Evolutionary conservation across 2,329 filamentous ascomycete species (phyloP).

Genomic region (Pseudodiploospora longispora): DNA sequence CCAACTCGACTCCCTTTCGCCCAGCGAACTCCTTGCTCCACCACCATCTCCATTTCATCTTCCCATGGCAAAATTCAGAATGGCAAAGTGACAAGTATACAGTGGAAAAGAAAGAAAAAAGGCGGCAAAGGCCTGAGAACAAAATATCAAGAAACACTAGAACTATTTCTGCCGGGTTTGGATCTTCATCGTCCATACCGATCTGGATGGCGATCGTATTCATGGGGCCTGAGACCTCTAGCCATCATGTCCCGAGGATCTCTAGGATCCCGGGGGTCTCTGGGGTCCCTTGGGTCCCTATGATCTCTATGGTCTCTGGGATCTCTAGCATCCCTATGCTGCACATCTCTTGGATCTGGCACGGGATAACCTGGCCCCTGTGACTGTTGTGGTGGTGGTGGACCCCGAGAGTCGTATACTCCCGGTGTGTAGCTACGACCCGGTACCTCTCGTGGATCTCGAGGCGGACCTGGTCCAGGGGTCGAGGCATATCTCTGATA

Average conservation of each 20-base stretch:
- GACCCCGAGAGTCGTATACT: slow-evolving; percentile 33
- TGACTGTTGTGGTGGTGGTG: slow-evolving; percentile 24
- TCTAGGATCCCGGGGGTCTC: slow-evolving; percentile 24
- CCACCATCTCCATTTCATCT: too few species aligned
- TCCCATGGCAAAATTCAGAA: too few species aligned
- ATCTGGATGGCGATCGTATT: slow-evolving; percentile 37
- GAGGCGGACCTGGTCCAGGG: slow-evolving; percentile 31
- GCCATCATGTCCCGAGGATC: slow-evolving; percentile 34
- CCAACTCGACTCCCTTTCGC: too few species aligned
- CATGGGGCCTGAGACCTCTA: slow-evolving; percentile 36
- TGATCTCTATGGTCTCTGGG: slow-evolving; percentile 20
- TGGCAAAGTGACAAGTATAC: too few species aligned
- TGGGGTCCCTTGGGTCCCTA: slow-evolving; percentile 21
- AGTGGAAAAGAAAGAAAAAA: too few species aligned
- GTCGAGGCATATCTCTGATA: slow-evolving; percentile 38
- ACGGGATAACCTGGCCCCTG: slow-evolving; percentile 23
- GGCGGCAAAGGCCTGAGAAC: too few species aligned
- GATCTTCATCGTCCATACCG: slow-evolving; percentile 33
- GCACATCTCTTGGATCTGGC: slow-evolving; percentile 25
- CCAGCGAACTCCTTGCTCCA: too few species aligned
- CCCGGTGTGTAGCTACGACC: slow-evolving; percentile 39
- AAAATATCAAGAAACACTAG: too few species aligned
- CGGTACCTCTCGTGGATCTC: slow-evolving; percentile 34
- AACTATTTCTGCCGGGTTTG: too few species aligned
- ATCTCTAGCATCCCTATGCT: slow-evolving; percentile 27